Evolutionary conservation across 495 filamentous ascomycete species (phyloP), one percentile per base, ranked within the genome.

Genomic region (Amorphotheca resinae): DNA sequence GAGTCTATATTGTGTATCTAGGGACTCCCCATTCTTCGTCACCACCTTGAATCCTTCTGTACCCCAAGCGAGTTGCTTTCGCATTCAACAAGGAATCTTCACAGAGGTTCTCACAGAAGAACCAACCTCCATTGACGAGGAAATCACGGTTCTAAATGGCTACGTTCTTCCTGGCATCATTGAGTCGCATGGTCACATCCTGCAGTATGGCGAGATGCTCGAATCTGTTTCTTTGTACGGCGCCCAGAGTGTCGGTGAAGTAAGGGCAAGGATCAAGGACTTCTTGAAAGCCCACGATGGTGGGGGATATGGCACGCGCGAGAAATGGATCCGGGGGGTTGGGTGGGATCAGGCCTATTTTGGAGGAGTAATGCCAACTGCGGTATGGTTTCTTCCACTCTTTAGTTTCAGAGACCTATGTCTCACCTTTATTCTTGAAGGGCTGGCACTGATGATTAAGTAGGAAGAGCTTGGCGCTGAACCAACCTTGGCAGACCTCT

Each of bases 271-370:
- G 17, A 53, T 80, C 11, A 59, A 52, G 15, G 48, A 49, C 5
- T 79, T 77, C 43, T 53, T 71, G 23, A 50, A 43, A 2, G 72
- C 72, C 0, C 64, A 62, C 1, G 56, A 50, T 18, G 42, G 40
- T 20, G 52, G 51, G 38, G 52, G 45, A 17, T 55, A 49, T 38
- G 52, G 52, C 6, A 42, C 45, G 23, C 37, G 42, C 4, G 61
- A 62, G 9, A 63, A 72, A 28, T 82, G 77, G 77, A 55, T 73
- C 25, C 59, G 76, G 41, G 77, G 77, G 0, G 56, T 79, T 12
- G 77, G 77, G 0, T 82, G 77, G 77, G 77, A 82, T 56, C 77
- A 82, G 55, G 67, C 65, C 41, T 57, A 61, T 28, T 65, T 80
- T 53, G 53, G 47, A 1, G 74, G 76, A 17, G 57, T 59, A 35